Evolutionary conservation across 139 green algal genomes (phyloP).

Genomic region (Axilococcus clingmanii): DNA sequence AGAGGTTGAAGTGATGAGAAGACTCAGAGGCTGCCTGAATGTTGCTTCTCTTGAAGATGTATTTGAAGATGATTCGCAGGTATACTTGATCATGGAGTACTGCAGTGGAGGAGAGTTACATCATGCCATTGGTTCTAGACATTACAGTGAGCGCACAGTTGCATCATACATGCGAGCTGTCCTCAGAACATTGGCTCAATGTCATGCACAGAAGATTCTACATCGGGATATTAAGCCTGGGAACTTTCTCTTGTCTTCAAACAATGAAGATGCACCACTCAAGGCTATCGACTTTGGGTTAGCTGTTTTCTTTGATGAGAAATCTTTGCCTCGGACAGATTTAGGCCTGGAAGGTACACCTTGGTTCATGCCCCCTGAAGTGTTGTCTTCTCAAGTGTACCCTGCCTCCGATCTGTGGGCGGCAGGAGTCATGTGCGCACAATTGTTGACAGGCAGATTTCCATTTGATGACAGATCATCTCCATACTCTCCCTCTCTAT

Average conservation of each 20-base stretch:
- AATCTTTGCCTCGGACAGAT: constrained; percentile 57
- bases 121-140: constrained; percentile 13
- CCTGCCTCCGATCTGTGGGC: constrained; percentile 75
- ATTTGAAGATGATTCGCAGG: constrained; percentile 32
- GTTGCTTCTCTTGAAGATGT: constrained; percentile 32
- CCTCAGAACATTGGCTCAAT: constrained; percentile 37
- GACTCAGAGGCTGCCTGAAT: constrained; percentile 29
- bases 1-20: constrained; percentile 24
- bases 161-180: constrained; percentile 31
- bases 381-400: constrained; percentile 53
- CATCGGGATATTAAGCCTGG: constrained; percentile 45
- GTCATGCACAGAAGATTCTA: constrained; percentile 34
- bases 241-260: constrained; percentile 33
- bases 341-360: constrained; percentile 86
- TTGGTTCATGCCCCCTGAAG: constrained; percentile 78
- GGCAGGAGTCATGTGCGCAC: constrained; percentile 80
- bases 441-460: constrained; percentile 69
- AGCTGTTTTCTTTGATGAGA: constrained; percentile 65
- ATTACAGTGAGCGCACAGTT: constrained; percentile 42
- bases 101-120: constrained; percentile 38
- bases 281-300: constrained; percentile 52
- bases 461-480: constrained; percentile 79
- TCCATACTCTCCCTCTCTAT: constrained; percentile 53
- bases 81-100: constrained; percentile 39
- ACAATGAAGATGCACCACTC: constrained; percentile 21